phyloP scores from a whole-genome alignment of 2,329 filamentous ascomycete species.

The Berkeleyomyces basicola region DNA sequence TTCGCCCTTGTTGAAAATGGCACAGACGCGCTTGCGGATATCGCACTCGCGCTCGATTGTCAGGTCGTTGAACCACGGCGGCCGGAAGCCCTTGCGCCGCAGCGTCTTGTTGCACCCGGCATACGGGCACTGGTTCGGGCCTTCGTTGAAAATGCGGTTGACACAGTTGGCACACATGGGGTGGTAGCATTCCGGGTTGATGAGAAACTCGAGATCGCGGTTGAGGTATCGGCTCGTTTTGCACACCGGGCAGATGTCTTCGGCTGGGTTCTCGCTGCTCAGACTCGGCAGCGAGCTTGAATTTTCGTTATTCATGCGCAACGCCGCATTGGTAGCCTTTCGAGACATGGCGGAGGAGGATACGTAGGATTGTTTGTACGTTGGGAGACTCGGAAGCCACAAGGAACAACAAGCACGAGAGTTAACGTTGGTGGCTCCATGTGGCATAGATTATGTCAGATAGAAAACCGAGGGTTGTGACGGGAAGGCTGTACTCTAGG shows the following conservation, averaged over 20 bases:
- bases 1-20: constrained; percentile 72
- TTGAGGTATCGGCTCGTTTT: constrained; percentile 94
- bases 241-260: constrained; percentile 89
- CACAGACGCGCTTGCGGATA: constrained; percentile 59
- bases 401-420: background rate
- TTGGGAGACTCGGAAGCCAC: background rate
- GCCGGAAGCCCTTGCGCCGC: constrained; percentile 67
- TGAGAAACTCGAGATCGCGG: constrained; percentile 80
- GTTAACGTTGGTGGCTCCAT: background rate
- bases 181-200: constrained; percentile 98
- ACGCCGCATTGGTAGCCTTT: constrained; percentile 18
- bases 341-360: constrained; percentile 22
- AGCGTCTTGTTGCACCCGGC: constrained; percentile 77
- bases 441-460: too few species aligned
- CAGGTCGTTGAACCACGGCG: constrained; percentile 80
- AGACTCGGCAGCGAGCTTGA: constrained; percentile 13
- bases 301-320: constrained; percentile 6
- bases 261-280: constrained; percentile 19
- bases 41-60: constrained; percentile 85
- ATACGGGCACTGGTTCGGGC: constrained; percentile 83
- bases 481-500: background rate
- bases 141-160: constrained; percentile 80
- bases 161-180: constrained; percentile 97
- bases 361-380: background rate
- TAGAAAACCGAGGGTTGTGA: background rate